Evolutionary conservation across 768 basidiomycete genomes (phyloP), one percentile per base, ranked within the genome.

Genomic region (Termitomyces sp.): DNA sequence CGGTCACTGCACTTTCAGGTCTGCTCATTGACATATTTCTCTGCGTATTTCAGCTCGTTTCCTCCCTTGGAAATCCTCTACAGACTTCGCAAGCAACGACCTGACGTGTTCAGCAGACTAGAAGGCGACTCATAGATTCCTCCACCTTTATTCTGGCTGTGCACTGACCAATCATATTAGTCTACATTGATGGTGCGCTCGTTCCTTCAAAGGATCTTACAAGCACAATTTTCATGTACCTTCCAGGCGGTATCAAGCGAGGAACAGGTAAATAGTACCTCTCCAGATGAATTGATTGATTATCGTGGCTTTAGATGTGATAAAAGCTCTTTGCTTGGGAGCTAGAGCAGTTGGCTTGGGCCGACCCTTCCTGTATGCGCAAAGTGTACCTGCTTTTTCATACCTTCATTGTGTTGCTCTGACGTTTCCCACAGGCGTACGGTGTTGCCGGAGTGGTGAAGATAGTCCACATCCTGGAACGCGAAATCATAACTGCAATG

Each of bases 241-340:
- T 39, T 33, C 6, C 42, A 79, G 80, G 80, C 34, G 90, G 90
- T 14, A 74, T 91, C 26, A 77, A 80, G 48, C 82, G 93, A 48
- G 93, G 93, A 16, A 94, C 92, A 57, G 88, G 88, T 85, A 57
- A 44, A n/a, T 18, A 43, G 34, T 32, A 5, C 52, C 49, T n/a
- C 55, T 30, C 30, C 16, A 48, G 49, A 32, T 32, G 16, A 4
- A 24, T 57, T 36, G 10, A 30, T n/a, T 13, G 24, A 20, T 16
- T 37, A 12, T 52, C 24, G 18, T 37, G 24, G n/a, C 12, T 14
- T 10, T 57, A 81, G 94, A 95, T 73, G 86, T 95, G 16, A 74
- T 97, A 48, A 97, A 96, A 71, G 94, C 94, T 0, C 73, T 96
- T 10, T 95, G 93, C 67, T 77, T 97, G 8, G 95, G 95, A 10